Evolutionary conservation across 2,329 filamentous ascomycete species (phyloP).

Genomic region (Botrytis sinoallii): DNA sequence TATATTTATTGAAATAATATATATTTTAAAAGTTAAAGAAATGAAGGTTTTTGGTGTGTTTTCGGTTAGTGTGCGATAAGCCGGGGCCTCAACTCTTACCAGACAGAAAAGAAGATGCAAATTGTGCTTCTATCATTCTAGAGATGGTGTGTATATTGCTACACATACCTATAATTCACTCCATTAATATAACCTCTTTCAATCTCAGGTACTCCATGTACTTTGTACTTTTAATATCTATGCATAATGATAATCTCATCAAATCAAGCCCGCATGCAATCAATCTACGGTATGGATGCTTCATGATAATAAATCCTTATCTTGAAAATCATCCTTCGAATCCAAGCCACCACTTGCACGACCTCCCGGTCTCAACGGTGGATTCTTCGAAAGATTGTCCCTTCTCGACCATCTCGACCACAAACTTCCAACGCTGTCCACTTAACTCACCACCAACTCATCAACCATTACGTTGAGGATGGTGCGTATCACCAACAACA

Average conservation of each 20-base stretch:
- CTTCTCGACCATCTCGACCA: neutral
- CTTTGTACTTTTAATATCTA: neutral
- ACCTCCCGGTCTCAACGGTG: neutral
- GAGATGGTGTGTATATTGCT: neutral
- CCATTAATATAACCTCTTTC: neutral
- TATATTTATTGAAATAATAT: too few species aligned
- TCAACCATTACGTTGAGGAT: neutral
- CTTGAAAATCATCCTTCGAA: neutral
- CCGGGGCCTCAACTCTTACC: neutral
- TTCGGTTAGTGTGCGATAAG: too few species aligned
- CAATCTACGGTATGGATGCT: neutral
- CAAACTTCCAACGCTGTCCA: neutral
- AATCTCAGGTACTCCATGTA: neutral
- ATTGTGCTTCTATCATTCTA: neutral
- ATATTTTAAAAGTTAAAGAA: too few species aligned
- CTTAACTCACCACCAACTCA: neutral
- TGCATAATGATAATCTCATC: neutral
- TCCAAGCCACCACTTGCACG: slow-evolving; percentile 2
- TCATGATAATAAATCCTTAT: neutral
- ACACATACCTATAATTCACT: neutral
- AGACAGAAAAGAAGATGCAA: neutral
- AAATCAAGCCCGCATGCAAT: neutral
- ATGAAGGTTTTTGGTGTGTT: too few species aligned
- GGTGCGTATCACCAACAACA: slow-evolving; percentile 1
- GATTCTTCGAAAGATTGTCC: neutral